Evolutionary conservation across 2,329 filamentous ascomycete species (phyloP), one percentile per base, ranked within the genome.

Genomic region (Teratosphaeria nubilosa): DNA sequence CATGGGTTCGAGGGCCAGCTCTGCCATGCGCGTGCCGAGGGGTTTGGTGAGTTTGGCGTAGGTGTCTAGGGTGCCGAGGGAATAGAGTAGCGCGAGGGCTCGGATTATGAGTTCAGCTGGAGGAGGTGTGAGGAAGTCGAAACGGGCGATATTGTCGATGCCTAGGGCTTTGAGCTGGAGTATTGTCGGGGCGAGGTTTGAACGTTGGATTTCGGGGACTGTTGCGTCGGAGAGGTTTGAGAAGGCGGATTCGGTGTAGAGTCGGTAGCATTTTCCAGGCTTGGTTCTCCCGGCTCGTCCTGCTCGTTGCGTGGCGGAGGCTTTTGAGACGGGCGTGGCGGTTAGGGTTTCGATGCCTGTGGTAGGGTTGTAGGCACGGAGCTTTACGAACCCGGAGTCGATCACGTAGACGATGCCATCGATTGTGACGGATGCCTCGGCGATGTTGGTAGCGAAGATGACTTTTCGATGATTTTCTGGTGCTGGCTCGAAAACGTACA

Each of bases 381-480:
- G 78, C 72, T 97, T 97, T 64, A 95, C 91, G 69, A 90, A 96
- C 1, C 94, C 94, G 56, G 84, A 86, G 72, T 99, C 94, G 54
- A 97, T 77, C 5, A 99, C 92, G 68, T 90, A 95, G 57, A 91
- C 86, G 60, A 97, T 91, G 2, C 90, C 91, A 56, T 94, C 86
- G 58, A 97, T 95, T 16, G 94, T 97, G 51, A 99, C 87, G 1
- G 90, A 96, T 4, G 94, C 92, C 76, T 99, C 94, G 13, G 94
- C 91, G 63, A 97, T 96, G 70, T 97, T 97, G 59, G 94, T 97
- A 3, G 90, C 87, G 64, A 96, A 86, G 37, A 99, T 88, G 45
- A 96, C 88, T 70, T 97, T 97, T 50, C 94, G 83, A 1, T 86
- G 91, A 59, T 91, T 86, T 60, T 89, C 85, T 0, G 89, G 85